These are phyloP conservation scores for Coffea humblotiana DNA, from an alignment of 305 asterid species.

Conservation along the genomic window DNA sequence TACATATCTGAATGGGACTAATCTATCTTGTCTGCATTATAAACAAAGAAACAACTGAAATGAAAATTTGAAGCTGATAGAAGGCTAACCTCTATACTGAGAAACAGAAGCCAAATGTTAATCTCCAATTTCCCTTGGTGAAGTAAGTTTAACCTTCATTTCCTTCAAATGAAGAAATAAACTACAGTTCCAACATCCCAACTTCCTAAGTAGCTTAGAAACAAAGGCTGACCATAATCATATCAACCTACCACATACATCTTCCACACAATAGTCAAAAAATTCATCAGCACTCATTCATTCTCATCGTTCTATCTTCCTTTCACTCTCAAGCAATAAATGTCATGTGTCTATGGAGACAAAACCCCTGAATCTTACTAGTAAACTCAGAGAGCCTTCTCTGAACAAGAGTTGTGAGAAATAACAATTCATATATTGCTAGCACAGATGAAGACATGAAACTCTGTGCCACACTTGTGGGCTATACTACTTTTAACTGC, in stretches of 20 bases:
- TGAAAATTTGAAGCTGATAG: conserved; percentile 24
- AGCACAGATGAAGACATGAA: conserved; percentile 4
- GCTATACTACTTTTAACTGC: not conserved
- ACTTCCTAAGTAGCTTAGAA: conserved; percentile 21
- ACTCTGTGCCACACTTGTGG: conserved; percentile 8
- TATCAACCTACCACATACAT: conserved; percentile 14
- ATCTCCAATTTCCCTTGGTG: conserved; percentile 17
- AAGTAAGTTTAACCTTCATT: conserved; percentile 38
- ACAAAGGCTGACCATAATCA: conserved; percentile 21
- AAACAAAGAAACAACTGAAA: not conserved
- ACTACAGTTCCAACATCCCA: conserved; percentile 11
- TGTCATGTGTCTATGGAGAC: not conserved
- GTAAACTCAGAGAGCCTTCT: not conserved
- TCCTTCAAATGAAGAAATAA: conserved; percentile 62
- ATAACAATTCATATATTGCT: not conserved
- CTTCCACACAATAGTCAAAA: conserved; percentile 5
- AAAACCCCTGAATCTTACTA: conserved; percentile 8
- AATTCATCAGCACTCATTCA: not conserved
- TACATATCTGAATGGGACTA: not conserved
- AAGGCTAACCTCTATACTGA: conserved; percentile 21
- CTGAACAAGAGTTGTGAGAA: conserved; percentile 1
- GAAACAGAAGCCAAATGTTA: conserved; percentile 19
- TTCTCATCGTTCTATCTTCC: not conserved
- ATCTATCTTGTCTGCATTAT: not conserved
- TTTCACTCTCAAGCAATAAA: not conserved